Evolutionary conservation across 2,329 filamentous ascomycete genomes (phyloP), one percentile per base, ranked within the genome.

Genomic region (Aspergillus floridensis): DNA sequence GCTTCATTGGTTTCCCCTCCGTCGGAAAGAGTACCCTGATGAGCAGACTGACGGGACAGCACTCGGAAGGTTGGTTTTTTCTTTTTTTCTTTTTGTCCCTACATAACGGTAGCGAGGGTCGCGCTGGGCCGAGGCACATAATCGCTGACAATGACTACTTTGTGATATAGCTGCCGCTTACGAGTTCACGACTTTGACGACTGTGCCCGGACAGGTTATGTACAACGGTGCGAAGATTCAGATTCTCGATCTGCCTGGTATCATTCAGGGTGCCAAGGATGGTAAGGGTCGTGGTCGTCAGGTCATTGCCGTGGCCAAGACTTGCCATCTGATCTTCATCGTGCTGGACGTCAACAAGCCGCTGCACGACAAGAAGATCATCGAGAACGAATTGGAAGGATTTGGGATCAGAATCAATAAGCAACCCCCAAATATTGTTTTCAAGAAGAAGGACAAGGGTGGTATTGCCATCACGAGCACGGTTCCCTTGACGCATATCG

Each of bases 341-440:
- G 92, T 99, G 51, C 83, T 99, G 57, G 95, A 99, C 73, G 95
- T 99, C 72, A 98, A 98, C 80, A 99, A 99, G 79, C 95, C 95
- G 24, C 81, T 99, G 68, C 96, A 93, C 16, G 95, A 99, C 79
- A 99, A 99, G 82, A 87, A 91, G 62, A 84, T 99, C 64, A 99
- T 99, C 72, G 95, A 99, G 79, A 84, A 86, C 54, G 95, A 99
- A 80, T 79, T 99, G 74, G 95, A 99, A 76, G 95, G 95, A 7
- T 99, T 99, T 70, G 95, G 95, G 35, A 97, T 99, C 73, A 86
- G 95, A 58, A 93, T 98, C 81, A 99, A 99, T 83, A 99, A 98
- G 82, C 81, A 87, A 69, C 95, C 95, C 26, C 95, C 95, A 46
- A 99, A 99, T 76, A 99, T 99, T 71, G 91, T 95, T n/a, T 96